Evolutionary conservation across 495 filamentous ascomycete species (phyloP), one percentile per base, ranked within the genome.

Genomic region (Aspergillus kassunensis): DNA sequence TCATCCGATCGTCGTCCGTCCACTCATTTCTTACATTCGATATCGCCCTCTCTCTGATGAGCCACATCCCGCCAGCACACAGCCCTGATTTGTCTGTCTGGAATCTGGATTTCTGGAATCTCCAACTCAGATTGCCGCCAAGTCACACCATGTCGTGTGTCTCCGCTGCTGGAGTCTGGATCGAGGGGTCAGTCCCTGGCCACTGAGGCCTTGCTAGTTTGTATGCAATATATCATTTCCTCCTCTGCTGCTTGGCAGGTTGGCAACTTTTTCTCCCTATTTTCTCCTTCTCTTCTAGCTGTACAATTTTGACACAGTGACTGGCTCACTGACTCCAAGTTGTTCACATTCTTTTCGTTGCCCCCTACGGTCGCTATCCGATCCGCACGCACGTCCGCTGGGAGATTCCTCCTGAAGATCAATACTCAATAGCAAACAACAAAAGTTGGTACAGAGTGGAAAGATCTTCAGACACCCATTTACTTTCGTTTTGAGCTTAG

Each of bases 281-380:
- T 25, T 27, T 49, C 49, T 37, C 33, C 36, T 29, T 36, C 21
- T 10, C 15, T 49, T n/a, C 18, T 39, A 16, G 40, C 53, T 60
- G 53, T 60, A 56, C 31, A 25, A 11, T 33, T 45, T 29, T 45
- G 15, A 33, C 10, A 16, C 45, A 59, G 62, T 65, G 70, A 66
- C 64, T 55, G 64, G 57, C 18, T 66, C 63, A 67, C 61, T 48
- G 58, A 33, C 18, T 35, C 24, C 4, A 27, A n/a, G 13, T n/a
- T 42, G 27, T 41, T 48, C 53, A 63, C 70, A 72, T 73, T 73
- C 70, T 63, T 61, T 66, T 68, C 60, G 70, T 73, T 72, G 65
- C 63, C 51, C 47, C 30, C 34, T 45, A 16, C 51, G 43, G 36
- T 46, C 51, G 51, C 42, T 53, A 35, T 25, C 45, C 24, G 19